A percentile compares a stretch with the other conserved stretches of the same genome.
phyloP scores from a whole-genome alignment of 2,329 filamentous ascomycete species.

The Pestalotiopsis sp. region DNA sequence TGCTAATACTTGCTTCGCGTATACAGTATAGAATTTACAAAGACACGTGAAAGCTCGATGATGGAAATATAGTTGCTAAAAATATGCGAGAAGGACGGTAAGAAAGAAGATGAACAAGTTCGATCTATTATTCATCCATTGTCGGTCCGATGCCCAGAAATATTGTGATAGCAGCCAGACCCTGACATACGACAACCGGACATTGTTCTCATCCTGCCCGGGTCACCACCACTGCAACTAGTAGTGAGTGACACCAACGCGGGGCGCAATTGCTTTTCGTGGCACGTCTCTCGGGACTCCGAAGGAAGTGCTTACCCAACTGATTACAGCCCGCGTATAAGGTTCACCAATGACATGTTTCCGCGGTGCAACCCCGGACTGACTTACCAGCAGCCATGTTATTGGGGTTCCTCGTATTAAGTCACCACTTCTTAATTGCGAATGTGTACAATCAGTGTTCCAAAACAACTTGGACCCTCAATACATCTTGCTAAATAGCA shows the following conservation, averaged over 20 bases:
- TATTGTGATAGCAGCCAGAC: neutral
- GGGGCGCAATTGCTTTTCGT: neutral
- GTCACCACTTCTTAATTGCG: neutral
- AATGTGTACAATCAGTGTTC: neutral
- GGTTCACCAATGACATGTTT: neutral
- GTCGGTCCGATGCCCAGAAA: neutral
- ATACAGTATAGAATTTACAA: neutral
- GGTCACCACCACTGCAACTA: neutral
- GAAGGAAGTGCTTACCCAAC: neutral
- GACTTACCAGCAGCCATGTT: neutral
- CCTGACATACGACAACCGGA: neutral
- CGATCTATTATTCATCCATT: too few species aligned
- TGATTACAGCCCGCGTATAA: neutral
- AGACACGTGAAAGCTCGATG: too few species aligned
- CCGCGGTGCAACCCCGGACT: neutral
- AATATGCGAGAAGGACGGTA: neutral
- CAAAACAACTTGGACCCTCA: neutral
- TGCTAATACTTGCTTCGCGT: neutral
- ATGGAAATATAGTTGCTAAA: too few species aligned
- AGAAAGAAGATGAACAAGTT: neutral
- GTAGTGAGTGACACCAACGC: neutral
- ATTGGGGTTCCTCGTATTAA: neutral
- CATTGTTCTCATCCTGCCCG: neutral
- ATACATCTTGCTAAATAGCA: neutral
- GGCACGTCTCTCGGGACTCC: neutral